Evolutionary conservation across 23 red algal species (phyloP).

Genomic region (Rhodosorus marinus): DNA sequence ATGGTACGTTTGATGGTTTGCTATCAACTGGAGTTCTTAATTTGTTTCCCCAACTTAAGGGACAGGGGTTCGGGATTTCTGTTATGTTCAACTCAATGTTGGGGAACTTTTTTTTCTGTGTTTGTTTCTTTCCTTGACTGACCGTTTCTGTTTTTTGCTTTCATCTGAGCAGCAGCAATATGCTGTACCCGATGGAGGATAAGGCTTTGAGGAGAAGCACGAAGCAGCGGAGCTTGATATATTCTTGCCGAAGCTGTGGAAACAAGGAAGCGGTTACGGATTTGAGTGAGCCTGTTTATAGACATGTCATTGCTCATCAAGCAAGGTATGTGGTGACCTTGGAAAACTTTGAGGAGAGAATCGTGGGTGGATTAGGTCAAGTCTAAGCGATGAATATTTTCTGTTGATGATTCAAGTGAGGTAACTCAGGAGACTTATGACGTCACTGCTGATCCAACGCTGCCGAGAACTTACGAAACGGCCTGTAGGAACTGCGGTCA

Average conservation of each 20-base stretch:
- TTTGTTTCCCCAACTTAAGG: not conserved
- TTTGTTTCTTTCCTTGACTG: not conserved
- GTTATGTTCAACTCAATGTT: no score
- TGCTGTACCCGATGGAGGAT: constrained; percentile 81
- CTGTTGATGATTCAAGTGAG: constrained; percentile 11
- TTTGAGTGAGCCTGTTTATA: constrained; percentile 40
- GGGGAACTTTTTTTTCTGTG: no score
- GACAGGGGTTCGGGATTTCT: no score
- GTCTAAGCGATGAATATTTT: not conserved
- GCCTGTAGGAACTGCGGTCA: constrained; percentile 52
- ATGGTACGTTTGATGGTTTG: not conserved
- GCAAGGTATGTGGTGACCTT: constrained; percentile 30
- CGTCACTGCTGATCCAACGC: constrained; percentile 61
- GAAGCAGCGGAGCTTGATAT: constrained; percentile 34
- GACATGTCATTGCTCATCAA: constrained; percentile 57
- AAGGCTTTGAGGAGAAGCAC: constrained; percentile 14
- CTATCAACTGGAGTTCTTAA: not conserved
- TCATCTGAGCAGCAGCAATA: constrained; percentile 46
- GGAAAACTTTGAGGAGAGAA: not conserved
- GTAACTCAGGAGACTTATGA: constrained; percentile 55
- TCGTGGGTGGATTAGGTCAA: not conserved
- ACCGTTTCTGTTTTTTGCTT: constrained; percentile 1
- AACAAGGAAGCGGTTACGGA: constrained; percentile 13
- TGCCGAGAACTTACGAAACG: constrained; percentile 62
- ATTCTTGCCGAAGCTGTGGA: constrained; percentile 51